A percentile compares a stretch with the other conserved stretches of the same genome.
These are phyloP conservation scores for Calocybe gambosa DNA, from an alignment of 1,284 basidiomycete genomes.

Conservation along the genomic window DNA sequence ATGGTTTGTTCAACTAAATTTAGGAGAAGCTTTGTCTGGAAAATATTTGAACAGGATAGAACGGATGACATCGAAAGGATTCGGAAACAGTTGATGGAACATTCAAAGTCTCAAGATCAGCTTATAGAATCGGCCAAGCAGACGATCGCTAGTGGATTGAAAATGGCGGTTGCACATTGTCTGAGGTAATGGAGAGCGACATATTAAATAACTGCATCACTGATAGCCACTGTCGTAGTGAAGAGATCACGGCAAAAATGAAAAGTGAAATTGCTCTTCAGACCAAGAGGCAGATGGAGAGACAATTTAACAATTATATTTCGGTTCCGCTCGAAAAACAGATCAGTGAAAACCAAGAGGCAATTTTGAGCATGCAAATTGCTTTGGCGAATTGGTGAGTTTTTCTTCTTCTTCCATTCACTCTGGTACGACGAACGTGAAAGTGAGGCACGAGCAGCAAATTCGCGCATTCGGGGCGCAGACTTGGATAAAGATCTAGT, in stretches of 20 bases:
- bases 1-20: slow-evolving; percentile 20
- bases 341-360: slow-evolving; percentile 33
- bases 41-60: slow-evolving; percentile 20
- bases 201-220: too few relatives aligned
- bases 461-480: slow-evolving; percentile 34
- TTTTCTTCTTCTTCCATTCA: too few relatives aligned
- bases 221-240: slow-evolving; percentile 16
- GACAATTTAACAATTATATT: slow-evolving; percentile 41
- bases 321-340: slow-evolving; percentile 41
- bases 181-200: slow-evolving; percentile 23
- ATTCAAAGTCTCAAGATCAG: slow-evolving; percentile 29
- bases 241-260: slow-evolving; percentile 33
- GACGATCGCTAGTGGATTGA: slow-evolving; percentile 29
- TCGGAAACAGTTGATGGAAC: slow-evolving; percentile 28
- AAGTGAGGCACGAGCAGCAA: slow-evolving; percentile 42
- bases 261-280: slow-evolving; percentile 32
- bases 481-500: slow-evolving; percentile 39
- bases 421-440: slow-evolving; percentile 19
- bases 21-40: neutral
- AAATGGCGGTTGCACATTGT: slow-evolving; percentile 24
- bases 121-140: slow-evolving; percentile 29
- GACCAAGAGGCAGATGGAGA: slow-evolving; percentile 37
- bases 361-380: slow-evolving; percentile 35
- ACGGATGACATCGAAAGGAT: slow-evolving; percentile 24
- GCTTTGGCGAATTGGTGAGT: slow-evolving; percentile 49